Evolutionary conservation across 805 yeast genomes (phyloP), one percentile per base, ranked within the genome.

Genomic region (Myxozyma nipponensis): DNA sequence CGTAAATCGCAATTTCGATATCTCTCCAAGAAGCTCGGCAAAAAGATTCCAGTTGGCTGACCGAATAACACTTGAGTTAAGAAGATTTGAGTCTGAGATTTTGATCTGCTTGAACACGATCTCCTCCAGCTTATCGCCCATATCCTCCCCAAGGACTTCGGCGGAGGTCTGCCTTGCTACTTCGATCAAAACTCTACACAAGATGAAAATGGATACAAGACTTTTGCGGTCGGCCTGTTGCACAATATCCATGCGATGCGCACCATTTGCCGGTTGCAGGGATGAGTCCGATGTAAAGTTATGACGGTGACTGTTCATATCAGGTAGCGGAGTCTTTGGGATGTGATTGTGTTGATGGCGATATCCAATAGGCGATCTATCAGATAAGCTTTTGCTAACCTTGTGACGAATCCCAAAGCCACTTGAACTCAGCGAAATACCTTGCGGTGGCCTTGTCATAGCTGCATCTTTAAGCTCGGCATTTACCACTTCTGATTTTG

Each of bases 21-120:
- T 89, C 57, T 82, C 83, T 1, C 98, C 98, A 37, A 95, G 69
- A 4, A 93, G 72, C 54, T 85, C 86, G 0, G 98, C 95, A 66
- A 93, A 83, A 32, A 90, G 75, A 62, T 86, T 84, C 98, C 98
- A 93, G 65, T 93, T 93, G 0, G 96, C 88, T 5, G 93, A 82
- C 50, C 95, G 77, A 2, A 91, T 86, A 22, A 82, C 71, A 40
- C 87, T 82, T 1, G 83, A 76, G 4, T 86, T 77, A 3, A 83
- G 74, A 18, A 79, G 65, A 34, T 72, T 71, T 0, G 96, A 95
- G 62, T 93, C 97, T 1, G 95, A 87, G 2, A 90, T 81, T 58
- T 86, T 81, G 48, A 93, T 70, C 66, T 93, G 97, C 15, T 87
- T 82, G 71, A 88, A 93, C 25, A 91, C 95, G 45, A 90, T 90